A percentile compares a stretch with the other conserved stretches of the same genome.
Conservation (phyloP, 192 early-diverging fungal species). For the Rhizophagus sp. region DNA sequence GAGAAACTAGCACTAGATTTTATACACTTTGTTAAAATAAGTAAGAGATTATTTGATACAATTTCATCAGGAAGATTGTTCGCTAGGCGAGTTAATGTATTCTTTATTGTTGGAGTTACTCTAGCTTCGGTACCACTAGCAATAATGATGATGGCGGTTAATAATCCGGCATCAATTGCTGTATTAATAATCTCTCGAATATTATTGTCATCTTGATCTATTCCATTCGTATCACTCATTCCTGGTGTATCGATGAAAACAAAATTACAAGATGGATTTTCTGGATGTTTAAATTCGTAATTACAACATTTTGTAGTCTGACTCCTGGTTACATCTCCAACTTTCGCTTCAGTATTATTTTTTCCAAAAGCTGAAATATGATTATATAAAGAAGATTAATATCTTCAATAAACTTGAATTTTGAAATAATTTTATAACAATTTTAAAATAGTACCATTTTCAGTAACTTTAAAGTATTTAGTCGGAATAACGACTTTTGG, state of each 20-base stretch:
- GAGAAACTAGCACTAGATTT: conserved; percentile 7
- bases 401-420: background rate
- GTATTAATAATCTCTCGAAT: conserved; percentile 1
- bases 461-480: conserved; percentile 10
- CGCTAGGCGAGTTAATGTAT: background rate
- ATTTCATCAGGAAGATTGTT: conserved; percentile 15
- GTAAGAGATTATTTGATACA: background rate
- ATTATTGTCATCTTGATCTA: conserved; percentile 13
- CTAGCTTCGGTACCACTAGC: conserved; percentile 23
- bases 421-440: background rate
- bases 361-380: background rate
- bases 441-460: conserved; percentile 1
- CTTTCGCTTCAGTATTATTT: background rate
- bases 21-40: conserved; percentile 21
- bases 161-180: conserved; percentile 4
- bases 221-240: conserved; percentile 15
- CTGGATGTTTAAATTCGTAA: background rate
- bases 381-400: background rate
- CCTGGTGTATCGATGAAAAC: conserved; percentile 16
- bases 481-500: conserved; percentile 10
- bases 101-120: conserved; percentile 3
- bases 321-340: conserved; percentile 7
- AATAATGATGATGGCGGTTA: conserved; percentile 1
- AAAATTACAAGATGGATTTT: conserved; percentile 2
- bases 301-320: background rate